Conservation (phyloP, 352 stramenopile species). For the Pythium apleroticum region DNA sequence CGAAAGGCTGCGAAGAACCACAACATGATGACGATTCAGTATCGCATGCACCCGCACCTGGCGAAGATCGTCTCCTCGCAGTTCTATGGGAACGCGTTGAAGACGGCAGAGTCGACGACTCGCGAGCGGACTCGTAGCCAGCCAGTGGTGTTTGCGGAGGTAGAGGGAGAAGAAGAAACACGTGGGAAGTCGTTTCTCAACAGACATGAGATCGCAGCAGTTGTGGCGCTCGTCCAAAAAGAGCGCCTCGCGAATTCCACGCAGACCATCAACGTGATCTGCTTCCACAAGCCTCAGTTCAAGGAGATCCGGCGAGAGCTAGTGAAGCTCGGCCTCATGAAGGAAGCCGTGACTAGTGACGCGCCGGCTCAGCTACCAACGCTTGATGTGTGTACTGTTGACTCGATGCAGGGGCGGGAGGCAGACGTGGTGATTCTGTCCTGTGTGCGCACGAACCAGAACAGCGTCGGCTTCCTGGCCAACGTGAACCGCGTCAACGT, state of each 20-base stretch:
- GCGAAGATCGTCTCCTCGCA: slow-evolving; percentile 3
- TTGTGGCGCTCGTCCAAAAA: not conserved
- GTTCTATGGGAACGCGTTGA: not conserved
- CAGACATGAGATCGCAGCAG: not conserved
- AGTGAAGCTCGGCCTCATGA: not conserved
- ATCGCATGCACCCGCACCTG: slow-evolving; percentile 2
- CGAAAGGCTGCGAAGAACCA: not conserved
- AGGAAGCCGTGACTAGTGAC: not conserved
- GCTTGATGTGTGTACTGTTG: slow-evolving; percentile 2
- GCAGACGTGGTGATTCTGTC: slow-evolving; percentile 7
- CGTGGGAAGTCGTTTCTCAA: slow-evolving; percentile 2
- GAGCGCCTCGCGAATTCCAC: not conserved
- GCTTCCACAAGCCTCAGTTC: slow-evolving; percentile 12
- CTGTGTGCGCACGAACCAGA: not conserved
- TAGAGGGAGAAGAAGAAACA: not conserved
- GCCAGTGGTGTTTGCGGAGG: not conserved
- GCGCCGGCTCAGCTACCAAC: not conserved
- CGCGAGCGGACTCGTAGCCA: not conserved
- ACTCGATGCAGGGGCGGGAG: slow-evolving; percentile 9
- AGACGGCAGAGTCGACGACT: not conserved
- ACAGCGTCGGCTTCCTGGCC: not conserved
- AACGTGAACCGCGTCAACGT: slow-evolving; percentile 10
- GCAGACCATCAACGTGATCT: slow-evolving; percentile 2
- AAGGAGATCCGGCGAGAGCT: not conserved
- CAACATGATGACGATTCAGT: slow-evolving; percentile 7